Evolutionary conservation across 1,284 basidiomycete species (phyloP), one percentile per base, ranked within the genome.

Genomic region (Golubevia sp.): DNA sequence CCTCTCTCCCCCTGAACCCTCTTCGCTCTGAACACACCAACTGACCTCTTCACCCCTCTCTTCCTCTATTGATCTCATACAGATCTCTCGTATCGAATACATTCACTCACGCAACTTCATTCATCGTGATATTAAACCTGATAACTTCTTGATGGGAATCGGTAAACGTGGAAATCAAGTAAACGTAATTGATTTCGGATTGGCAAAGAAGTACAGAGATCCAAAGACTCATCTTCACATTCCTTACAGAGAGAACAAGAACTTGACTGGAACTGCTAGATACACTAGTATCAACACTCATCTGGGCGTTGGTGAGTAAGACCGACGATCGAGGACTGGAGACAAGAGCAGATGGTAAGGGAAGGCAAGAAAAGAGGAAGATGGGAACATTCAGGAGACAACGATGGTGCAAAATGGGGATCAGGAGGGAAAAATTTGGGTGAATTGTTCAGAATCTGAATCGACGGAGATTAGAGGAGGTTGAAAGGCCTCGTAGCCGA

Each of bases 251-350:
- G 97, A 99, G 90, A 98, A 99, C 89, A 98, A 99, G 91, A 99
- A 98, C 85, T 86, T 99, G 76, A 99, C 96, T 0, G 97, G 97
- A 70, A 99, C 97, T 24, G 97, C 96, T 68, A 92, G 96, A 62
- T 99, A 99, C 88, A 99, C 96, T 0, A 97, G 94, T 26, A 98
- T 99, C 88, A 99, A 99, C 87, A 99, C 96, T 54, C 97, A 99
- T 84, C 86, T 98, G 82, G 97, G 96, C 79, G 95, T 98, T 61
- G 92, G 90, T 90, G 58, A 63, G 88, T 86, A 34, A 15, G 60
- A 4, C n/a, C n/a, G n/a, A n/a, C n/a, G n/a, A n/a, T n/a, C n/a
- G n/a, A n/a, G n/a, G n/a, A n/a, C n/a, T n/a, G n/a, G n/a, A n/a
- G n/a, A n/a, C n/a, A n/a, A n/a, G n/a, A n/a, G n/a, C n/a, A n/a